Evolutionary conservation across 257 asterid species (phyloP).

Genomic region (Nicotiana tabacum): DNA sequence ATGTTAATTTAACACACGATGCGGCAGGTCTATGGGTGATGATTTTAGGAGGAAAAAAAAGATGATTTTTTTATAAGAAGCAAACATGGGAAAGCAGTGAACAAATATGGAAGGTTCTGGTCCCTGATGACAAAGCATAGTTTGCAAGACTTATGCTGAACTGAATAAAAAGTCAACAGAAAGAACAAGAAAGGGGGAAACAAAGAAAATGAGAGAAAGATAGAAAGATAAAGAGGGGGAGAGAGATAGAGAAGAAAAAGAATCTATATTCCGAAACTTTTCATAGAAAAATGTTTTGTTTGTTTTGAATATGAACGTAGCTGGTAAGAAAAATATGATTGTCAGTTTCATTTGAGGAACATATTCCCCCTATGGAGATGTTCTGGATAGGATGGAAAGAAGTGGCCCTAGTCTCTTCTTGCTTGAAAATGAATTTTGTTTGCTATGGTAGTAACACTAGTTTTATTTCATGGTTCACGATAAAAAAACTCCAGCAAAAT

Average conservation of each 20-base stretch:
- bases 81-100: not conserved
- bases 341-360: too few relatives aligned
- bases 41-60: not conserved
- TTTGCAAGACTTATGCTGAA: not conserved
- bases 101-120: not conserved
- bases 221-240: not conserved
- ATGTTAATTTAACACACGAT: not conserved
- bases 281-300: too few relatives aligned
- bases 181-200: not conserved
- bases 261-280: not conserved
- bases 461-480: not conserved
- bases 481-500: not conserved
- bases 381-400: not conserved
- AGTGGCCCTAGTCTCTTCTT: not conserved
- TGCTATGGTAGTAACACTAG: not conserved
- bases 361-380: not conserved
- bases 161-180: not conserved
- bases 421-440: not conserved
- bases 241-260: not conserved
- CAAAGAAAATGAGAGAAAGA: not conserved
- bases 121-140: not conserved
- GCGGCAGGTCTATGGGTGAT: not conserved
- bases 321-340: too few relatives aligned
- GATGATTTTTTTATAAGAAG: not conserved
- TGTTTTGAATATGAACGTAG: too few relatives aligned